phyloP scores from a whole-genome alignment of 768 basidiomycete species.

The Russula ochroleuca region DNA sequence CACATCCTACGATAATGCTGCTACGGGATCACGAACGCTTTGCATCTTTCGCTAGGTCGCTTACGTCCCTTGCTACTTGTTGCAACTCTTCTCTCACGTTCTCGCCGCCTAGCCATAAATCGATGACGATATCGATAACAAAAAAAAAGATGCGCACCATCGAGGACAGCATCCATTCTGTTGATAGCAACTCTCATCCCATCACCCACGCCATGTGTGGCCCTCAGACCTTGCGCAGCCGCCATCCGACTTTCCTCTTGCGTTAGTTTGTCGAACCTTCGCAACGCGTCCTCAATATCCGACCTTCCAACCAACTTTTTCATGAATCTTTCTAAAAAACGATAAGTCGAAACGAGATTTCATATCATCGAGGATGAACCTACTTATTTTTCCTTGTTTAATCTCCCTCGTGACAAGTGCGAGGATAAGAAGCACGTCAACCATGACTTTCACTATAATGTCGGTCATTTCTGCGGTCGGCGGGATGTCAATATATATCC shows the following conservation, averaged over 20 bases:
- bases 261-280: background rate
- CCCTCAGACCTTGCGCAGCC: background rate
- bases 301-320: background rate
- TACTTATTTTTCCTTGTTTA: background rate
- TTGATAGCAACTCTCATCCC: background rate
- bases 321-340: background rate
- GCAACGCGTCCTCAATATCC: background rate
- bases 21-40: too few relatives aligned
- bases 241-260: background rate
- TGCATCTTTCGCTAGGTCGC: too few relatives aligned
- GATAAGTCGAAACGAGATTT: background rate
- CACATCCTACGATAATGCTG: too few relatives aligned
- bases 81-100: too few relatives aligned
- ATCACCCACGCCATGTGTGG: background rate
- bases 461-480: background rate
- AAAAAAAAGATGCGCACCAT: background rate
- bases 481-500: background rate
- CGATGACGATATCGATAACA: too few relatives aligned
- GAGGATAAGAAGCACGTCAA: background rate
- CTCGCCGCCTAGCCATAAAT: too few relatives aligned
- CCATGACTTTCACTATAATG: background rate
- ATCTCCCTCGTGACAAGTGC: background rate
- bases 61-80: too few relatives aligned
- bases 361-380: background rate
- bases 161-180: background rate